These are phyloP conservation scores for Luzula sylvatica DNA, from an alignment of 176 grass and related monocot species.

Conservation along the genomic window DNA sequence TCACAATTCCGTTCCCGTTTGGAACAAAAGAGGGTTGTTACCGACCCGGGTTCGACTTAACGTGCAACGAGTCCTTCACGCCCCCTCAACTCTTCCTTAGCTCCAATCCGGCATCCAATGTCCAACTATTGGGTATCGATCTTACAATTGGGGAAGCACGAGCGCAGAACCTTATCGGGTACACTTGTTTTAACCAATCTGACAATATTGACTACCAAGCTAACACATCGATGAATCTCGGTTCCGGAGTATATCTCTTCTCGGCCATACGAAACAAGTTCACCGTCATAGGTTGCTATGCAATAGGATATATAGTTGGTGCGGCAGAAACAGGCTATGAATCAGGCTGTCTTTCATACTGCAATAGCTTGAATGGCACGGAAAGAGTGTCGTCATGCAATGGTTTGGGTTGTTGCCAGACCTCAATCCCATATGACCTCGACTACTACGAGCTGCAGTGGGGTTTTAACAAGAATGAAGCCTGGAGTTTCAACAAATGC, in stretches of 20 bases:
- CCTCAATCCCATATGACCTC: background rate
- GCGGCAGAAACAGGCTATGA: background rate
- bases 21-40: conserved; percentile 20
- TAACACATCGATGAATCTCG: too few species aligned
- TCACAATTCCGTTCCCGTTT: conserved; percentile 27
- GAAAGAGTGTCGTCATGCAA: background rate
- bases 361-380: background rate
- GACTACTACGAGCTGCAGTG: rapidly evolving
- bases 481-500: background rate
- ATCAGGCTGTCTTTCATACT: background rate
- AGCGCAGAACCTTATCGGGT: background rate
- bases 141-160: background rate
- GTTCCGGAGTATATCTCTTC: background rate
- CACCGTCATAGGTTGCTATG: conserved; percentile 2
- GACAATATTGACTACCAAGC: too few species aligned
- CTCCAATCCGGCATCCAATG: background rate
- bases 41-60: conserved; percentile 12
- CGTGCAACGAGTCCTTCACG: background rate
- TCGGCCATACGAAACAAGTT: background rate
- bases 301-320: background rate
- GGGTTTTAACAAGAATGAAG: background rate
- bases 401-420: conserved; percentile 26
- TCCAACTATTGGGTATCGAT: background rate
- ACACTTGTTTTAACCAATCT: background rate
- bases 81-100: background rate